These are phyloP conservation scores for Lachnellula subtilissima DNA, from an alignment of 2,329 filamentous ascomycete genomes.

Conservation along the genomic window DNA sequence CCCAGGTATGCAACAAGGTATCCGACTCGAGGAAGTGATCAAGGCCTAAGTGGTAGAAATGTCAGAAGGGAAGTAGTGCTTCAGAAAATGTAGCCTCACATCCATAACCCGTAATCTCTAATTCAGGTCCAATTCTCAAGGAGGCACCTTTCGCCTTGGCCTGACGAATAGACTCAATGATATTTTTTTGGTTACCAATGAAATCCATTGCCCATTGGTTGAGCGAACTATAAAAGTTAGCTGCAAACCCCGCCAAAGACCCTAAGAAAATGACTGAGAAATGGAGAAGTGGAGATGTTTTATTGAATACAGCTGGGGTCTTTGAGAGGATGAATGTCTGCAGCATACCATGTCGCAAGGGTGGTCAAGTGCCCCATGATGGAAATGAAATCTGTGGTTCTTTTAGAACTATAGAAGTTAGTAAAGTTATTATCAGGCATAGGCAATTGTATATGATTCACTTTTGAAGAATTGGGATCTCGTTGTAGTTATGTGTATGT, in stretches of 20 bases:
- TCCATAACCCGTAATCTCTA: slow-evolving; percentile 16
- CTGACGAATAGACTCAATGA: slow-evolving; percentile 50
- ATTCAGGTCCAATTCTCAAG: slow-evolving; percentile 49
- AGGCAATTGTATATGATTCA: too few species aligned
- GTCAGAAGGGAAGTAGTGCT: not conserved
- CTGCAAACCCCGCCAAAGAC: too few species aligned
- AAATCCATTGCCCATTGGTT: slow-evolving; percentile 45
- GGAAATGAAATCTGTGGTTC: not conserved
- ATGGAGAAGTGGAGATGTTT: too few species aligned
- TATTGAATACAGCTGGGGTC: not conserved
- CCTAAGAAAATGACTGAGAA: too few species aligned
- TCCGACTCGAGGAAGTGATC: slow-evolving; percentile 48
- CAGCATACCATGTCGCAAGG: not conserved
- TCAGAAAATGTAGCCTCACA: not conserved
- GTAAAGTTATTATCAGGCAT: too few species aligned
- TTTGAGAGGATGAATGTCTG: not conserved
- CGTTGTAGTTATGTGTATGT: too few species aligned
- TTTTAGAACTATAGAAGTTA: too few species aligned
- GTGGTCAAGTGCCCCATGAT: slow-evolving; percentile 4
- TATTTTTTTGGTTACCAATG: slow-evolving; percentile 54
- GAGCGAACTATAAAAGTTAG: not conserved
- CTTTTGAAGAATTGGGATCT: too few species aligned
- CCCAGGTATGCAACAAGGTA: slow-evolving; percentile 55
- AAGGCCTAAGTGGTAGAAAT: slow-evolving; percentile 35
- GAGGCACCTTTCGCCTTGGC: slow-evolving; percentile 52